Evolutionary conservation across 257 asterid genomes (phyloP).

Genomic region (Capsicum chinense): DNA sequence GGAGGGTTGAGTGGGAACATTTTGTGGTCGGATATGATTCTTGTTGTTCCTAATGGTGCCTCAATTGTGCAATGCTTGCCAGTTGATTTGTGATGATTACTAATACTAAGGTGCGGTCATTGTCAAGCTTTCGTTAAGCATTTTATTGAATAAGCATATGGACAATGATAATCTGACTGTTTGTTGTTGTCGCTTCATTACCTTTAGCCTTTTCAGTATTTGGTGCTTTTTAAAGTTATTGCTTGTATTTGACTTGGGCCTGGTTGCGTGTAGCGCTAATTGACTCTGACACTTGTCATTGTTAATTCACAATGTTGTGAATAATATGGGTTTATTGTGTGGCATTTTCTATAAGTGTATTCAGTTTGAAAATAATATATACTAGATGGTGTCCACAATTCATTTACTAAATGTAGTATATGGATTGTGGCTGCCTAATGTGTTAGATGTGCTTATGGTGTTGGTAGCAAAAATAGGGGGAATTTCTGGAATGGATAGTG

Average conservation of each 20-base stretch:
- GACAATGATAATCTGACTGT: background rate
- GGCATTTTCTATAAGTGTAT: background rate
- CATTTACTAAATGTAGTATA: background rate
- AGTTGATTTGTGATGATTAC: slow-evolving; percentile 55
- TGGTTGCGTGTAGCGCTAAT: background rate
- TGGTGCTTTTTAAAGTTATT: background rate
- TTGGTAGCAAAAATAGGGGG: background rate
- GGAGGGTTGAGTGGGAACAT: slow-evolving; percentile 70
- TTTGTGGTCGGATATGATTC: slow-evolving; percentile 65
- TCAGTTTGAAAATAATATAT: background rate
- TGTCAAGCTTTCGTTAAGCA: slow-evolving; percentile 8
- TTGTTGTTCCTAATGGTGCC: slow-evolving; percentile 67
- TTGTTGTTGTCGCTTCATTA: background rate
- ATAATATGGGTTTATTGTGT: background rate
- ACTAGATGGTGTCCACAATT: background rate
- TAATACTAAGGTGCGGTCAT: background rate
- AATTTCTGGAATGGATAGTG: no score
- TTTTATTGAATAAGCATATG: background rate
- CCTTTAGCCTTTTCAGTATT: slow-evolving; percentile 4
- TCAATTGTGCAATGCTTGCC: slow-evolving; percentile 84
- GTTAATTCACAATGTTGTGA: background rate
- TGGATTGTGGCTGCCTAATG: background rate
- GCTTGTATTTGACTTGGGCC: background rate
- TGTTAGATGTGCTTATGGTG: background rate
- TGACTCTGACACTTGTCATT: background rate